Conservation (phyloP, 148 eudicot species). For the Heliosperma pusillum region DNA sequence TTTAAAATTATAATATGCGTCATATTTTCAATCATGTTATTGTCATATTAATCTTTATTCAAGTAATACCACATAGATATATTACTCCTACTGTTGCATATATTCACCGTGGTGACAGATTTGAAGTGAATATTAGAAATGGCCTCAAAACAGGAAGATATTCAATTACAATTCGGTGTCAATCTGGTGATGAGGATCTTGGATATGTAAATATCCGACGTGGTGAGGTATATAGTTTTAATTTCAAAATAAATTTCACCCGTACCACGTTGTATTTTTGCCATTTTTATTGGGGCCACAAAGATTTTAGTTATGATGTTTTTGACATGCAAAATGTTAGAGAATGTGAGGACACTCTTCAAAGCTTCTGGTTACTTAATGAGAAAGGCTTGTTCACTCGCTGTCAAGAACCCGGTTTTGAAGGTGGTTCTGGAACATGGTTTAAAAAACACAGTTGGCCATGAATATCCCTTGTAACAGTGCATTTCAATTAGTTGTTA, state of each 20-base stretch:
- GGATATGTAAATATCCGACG: background rate
- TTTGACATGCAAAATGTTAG: background rate
- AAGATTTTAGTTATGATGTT: background rate
- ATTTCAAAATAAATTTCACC: background rate
- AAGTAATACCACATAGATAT: too few relatives aligned
- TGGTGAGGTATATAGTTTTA: background rate
- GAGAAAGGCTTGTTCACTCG: background rate
- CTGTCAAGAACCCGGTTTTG: background rate
- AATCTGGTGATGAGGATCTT: background rate
- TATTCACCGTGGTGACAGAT: too few relatives aligned
- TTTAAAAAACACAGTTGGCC: too few relatives aligned
- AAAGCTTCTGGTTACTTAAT: background rate
- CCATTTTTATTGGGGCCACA: background rate
- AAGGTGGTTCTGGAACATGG: too few relatives aligned
- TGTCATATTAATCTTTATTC: too few relatives aligned
- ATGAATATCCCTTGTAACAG: too few relatives aligned
- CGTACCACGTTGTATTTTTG: background rate
- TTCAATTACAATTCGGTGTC: background rate
- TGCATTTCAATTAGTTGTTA: too few relatives aligned
- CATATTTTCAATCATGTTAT: too few relatives aligned
- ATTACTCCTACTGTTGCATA: too few relatives aligned
- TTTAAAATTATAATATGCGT: too few relatives aligned
- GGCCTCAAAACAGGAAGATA: too few relatives aligned
- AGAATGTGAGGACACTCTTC: background rate
- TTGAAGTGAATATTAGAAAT: too few relatives aligned